Percentiles rank a stretch among this genome's conserved stretches.
These are phyloP conservation scores for Tetratostichococcus sp. DNA, from an alignment of 139 green algal species.

Conservation along the genomic window DNA sequence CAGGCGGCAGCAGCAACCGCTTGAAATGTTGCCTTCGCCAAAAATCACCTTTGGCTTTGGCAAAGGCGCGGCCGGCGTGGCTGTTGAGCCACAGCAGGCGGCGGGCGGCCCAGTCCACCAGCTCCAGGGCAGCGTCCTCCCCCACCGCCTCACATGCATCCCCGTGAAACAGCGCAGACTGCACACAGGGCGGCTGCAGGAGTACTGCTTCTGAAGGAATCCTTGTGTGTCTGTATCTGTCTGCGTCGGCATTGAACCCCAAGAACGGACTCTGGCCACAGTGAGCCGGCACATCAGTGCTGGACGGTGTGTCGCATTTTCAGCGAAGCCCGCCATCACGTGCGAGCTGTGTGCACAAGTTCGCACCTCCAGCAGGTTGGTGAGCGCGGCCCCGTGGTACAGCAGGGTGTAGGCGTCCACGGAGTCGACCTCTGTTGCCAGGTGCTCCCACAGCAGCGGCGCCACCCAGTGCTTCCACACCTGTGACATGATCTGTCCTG, in stretches of 20 bases:
- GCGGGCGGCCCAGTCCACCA: slow-evolving; percentile 69
- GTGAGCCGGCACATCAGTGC: too few species aligned
- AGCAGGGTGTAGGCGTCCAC: slow-evolving; percentile 61
- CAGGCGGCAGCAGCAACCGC: neutral
- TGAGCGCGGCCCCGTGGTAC: slow-evolving; percentile 67
- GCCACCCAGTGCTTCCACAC: slow-evolving; percentile 72
- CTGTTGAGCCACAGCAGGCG: slow-evolving; percentile 63
- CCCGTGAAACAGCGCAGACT: slow-evolving; percentile 62
- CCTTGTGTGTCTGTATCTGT: too few species aligned
- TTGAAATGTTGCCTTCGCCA: neutral
- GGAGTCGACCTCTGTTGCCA: slow-evolving; percentile 50
- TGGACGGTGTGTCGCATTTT: too few species aligned
- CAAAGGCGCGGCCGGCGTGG: slow-evolving; percentile 2
- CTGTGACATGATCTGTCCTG: slow-evolving; percentile 25
- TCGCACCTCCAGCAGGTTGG: slow-evolving; percentile 78
- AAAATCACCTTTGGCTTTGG: slow-evolving; percentile 15
- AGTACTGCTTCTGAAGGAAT: too few species aligned
- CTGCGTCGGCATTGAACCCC: too few species aligned
- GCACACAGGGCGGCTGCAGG: neutral
- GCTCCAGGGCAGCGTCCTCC: slow-evolving; percentile 71
- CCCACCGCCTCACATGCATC: slow-evolving; percentile 47
- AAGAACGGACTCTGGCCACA: too few species aligned
- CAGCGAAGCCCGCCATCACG: too few species aligned
- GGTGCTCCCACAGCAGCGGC: slow-evolving; percentile 55
- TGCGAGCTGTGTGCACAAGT: too few species aligned